phyloP scores from a whole-genome alignment of 441 rosid genomes.

The Capsella rubella region DNA sequence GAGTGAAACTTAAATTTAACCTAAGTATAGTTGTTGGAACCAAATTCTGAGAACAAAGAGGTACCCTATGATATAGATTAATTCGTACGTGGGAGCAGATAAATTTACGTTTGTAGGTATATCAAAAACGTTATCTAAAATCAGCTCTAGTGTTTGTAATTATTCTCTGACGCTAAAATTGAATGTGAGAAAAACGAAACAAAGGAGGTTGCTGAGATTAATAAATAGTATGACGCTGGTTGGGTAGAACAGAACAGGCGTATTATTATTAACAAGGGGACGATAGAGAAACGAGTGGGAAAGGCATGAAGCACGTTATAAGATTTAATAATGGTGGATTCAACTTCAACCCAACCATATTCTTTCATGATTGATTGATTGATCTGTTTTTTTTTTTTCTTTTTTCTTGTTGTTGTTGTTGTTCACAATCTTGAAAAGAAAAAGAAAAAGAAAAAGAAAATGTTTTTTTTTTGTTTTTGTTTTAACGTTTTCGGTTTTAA shows the following conservation, averaged over 20 bases:
- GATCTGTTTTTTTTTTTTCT: too few species aligned
- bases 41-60: too few species aligned
- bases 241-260: background rate
- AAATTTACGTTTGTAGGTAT: too few species aligned
- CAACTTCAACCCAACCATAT: constrained; percentile 10
- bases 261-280: background rate
- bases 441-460: background rate
- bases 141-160: too few species aligned
- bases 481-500: constrained; percentile 10
- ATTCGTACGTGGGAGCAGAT: too few species aligned
- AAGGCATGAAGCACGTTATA: constrained; percentile 43
- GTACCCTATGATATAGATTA: too few species aligned
- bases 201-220: background rate
- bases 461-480: background rate
- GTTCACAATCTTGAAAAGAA: background rate
- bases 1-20: too few species aligned
- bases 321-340: constrained; percentile 30
- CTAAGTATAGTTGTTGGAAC: too few species aligned
- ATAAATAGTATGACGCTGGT: constrained; percentile 19
- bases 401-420: background rate
- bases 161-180: too few species aligned
- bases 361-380: background rate
- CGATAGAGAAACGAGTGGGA: constrained; percentile 32
- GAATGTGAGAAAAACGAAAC: too few species aligned
- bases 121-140: too few species aligned